Evolutionary conservation across 768 basidiomycete genomes (phyloP).

Genomic region (Tephrocybe rancida): DNA sequence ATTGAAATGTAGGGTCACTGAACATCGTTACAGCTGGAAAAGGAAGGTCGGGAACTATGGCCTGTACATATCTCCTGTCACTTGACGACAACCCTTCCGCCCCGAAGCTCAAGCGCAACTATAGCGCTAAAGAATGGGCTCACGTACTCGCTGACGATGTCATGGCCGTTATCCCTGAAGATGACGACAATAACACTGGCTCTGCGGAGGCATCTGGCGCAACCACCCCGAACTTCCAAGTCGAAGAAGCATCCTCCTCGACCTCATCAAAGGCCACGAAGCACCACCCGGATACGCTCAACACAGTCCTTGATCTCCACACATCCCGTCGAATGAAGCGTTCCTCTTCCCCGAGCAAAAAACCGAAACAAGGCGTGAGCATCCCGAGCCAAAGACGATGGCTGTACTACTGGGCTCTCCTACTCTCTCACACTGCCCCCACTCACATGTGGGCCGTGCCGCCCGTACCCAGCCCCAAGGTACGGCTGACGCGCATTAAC

Average conservation of each 20-base stretch:
- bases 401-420: slow-evolving; percentile 75
- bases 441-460: slow-evolving; percentile 44
- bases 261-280: slow-evolving; percentile 4
- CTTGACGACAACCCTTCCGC: slow-evolving; percentile 48
- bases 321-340: slow-evolving; percentile 70
- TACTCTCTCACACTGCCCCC: slow-evolving; percentile 61
- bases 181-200: slow-evolving; percentile 33
- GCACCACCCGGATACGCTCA: slow-evolving; percentile 43
- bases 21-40: slow-evolving; percentile 58
- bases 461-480: slow-evolving; percentile 38
- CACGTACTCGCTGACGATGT: slow-evolving; percentile 48
- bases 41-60: slow-evolving; percentile 84
- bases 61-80: slow-evolving; percentile 80
- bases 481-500: slow-evolving; percentile 57
- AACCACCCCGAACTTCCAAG: not conserved
- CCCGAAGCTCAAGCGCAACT: slow-evolving; percentile 48
- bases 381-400: slow-evolving; percentile 84
- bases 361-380: slow-evolving; percentile 62
- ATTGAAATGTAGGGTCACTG: not conserved
- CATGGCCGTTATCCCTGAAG: slow-evolving; percentile 46
- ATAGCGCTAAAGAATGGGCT: slow-evolving; percentile 50
- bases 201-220: not conserved
- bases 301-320: slow-evolving; percentile 66
- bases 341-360: slow-evolving; percentile 29
- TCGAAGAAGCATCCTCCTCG: not conserved